Evolutionary conservation across 805 yeast genomes (phyloP).

Genomic region (Ogataea pilisensis): DNA sequence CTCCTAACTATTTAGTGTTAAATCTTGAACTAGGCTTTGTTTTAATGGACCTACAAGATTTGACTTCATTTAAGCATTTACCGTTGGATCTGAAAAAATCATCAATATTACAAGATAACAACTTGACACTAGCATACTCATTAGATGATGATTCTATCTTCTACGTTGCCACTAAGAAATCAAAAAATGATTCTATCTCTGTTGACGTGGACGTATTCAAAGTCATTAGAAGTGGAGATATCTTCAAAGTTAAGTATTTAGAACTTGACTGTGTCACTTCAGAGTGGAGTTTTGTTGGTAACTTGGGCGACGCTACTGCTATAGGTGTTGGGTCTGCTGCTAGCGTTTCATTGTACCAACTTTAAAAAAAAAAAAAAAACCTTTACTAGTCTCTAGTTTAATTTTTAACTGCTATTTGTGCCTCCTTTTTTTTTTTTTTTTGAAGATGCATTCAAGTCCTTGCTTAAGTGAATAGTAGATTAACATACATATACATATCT

Average conservation of each 20-base stretch:
- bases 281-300: conserved; percentile 20
- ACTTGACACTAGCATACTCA: conserved; percentile 11
- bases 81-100: conserved; percentile 4
- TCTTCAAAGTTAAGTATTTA: conserved; percentile 14
- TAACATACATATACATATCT: too few relatives aligned
- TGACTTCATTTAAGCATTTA: conserved; percentile 17
- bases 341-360: conserved; percentile 12
- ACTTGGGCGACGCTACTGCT: conserved; percentile 10
- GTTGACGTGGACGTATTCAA: conserved; percentile 14
- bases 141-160: conserved; percentile 20
- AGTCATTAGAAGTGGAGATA: conserved; percentile 18
- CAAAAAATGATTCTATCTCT: neutral
- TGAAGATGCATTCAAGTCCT: too few relatives aligned
- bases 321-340: conserved; percentile 14
- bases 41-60: conserved; percentile 16
- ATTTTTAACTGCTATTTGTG: too few relatives aligned
- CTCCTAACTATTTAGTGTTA: conserved; percentile 18
- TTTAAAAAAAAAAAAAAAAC: too few relatives aligned
- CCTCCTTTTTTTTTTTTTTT: too few relatives aligned
- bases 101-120: neutral
- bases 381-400: too few relatives aligned
- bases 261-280: conserved; percentile 1
- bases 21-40: conserved; percentile 17
- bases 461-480: too few relatives aligned
- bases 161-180: conserved; percentile 6